Conservation (phyloP, 495 filamentous ascomycete genomes). For the Tuber borchii region DNA sequence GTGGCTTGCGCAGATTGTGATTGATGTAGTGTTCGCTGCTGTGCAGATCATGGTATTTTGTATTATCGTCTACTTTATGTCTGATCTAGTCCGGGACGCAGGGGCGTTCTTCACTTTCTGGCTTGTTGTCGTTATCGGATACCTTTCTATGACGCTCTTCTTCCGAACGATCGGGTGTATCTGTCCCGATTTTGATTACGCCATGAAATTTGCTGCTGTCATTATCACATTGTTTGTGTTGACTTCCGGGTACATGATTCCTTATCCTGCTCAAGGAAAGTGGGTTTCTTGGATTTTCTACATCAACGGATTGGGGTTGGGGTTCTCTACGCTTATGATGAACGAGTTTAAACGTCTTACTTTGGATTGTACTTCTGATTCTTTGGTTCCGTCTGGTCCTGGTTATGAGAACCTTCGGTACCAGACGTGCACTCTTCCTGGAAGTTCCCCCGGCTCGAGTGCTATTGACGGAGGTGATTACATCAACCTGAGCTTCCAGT, state of each 20-base stretch:
- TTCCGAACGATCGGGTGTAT: conserved; percentile 73
- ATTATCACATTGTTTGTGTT: conserved; percentile 72
- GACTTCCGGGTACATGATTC: conserved; percentile 74
- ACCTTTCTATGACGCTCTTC: conserved; percentile 70
- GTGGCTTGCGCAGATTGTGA: conserved; percentile 70
- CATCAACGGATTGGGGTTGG: conserved; percentile 67
- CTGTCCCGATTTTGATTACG: conserved; percentile 77
- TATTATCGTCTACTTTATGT: conserved; percentile 78
- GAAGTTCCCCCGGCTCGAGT: conserved; percentile 57
- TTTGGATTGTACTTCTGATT: conserved; percentile 58
- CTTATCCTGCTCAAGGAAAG: conserved; percentile 60
- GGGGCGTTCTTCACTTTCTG: conserved; percentile 76
- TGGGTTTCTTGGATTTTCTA: conserved; percentile 81
- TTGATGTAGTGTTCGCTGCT: conserved; percentile 66
- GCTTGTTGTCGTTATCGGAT: conserved; percentile 62
- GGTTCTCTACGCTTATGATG: conserved; percentile 70
- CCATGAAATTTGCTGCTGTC: conserved; percentile 67
- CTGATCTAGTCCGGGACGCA: conserved; percentile 56
- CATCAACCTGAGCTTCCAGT: conserved; percentile 57
- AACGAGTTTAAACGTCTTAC: conserved; percentile 67
- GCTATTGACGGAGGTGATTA: conserved; percentile 57
- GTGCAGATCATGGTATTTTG: conserved; percentile 63
- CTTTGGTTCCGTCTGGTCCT: conserved; percentile 59
- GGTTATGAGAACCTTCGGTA: conserved; percentile 60
- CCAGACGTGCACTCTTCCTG: conserved; percentile 68